phyloP scores from a whole-genome alignment of 345 rosid genomes.

The Populus pruinosa region DNA sequence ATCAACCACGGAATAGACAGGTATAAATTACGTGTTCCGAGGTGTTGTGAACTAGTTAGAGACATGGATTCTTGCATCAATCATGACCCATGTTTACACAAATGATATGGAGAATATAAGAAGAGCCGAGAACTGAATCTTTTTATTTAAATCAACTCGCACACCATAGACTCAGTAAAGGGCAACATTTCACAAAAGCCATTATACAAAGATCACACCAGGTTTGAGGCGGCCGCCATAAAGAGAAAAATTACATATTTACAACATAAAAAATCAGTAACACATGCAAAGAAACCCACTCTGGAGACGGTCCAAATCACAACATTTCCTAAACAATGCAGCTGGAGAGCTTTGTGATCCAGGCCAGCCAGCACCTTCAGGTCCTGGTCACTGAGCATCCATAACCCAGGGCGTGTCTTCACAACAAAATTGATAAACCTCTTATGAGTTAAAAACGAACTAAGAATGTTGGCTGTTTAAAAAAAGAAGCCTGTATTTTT shows the following conservation, averaged over 20 bases:
- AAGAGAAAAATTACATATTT: conserved; percentile 4
- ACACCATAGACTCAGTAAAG: neutral
- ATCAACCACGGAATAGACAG: too few relatives aligned
- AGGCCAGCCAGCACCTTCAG: conserved; percentile 1
- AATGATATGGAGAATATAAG: neutral
- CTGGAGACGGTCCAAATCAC: neutral
- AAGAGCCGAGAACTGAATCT: neutral
- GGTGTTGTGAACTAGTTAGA: neutral
- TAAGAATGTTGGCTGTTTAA: conserved; percentile 15
- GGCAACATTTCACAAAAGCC: neutral
- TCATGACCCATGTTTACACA: neutral
- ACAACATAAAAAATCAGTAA: conserved; percentile 1
- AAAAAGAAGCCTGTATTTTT: conserved; percentile 14
- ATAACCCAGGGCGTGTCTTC: neutral
- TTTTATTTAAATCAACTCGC: conserved; percentile 4
- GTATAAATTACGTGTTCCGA: too few relatives aligned
- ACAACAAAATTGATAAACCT: neutral
- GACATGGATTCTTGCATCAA: neutral
- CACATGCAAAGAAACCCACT: neutral
- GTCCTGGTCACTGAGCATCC: neutral
- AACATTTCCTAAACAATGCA: neutral
- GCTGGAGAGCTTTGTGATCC: neutral
- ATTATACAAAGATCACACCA: neutral
- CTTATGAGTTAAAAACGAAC: neutral
- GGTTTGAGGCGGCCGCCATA: neutral